Base-by-base conservation (phyloP, 305 asterid genomes). In the Fraxinus greggii region DNA sequence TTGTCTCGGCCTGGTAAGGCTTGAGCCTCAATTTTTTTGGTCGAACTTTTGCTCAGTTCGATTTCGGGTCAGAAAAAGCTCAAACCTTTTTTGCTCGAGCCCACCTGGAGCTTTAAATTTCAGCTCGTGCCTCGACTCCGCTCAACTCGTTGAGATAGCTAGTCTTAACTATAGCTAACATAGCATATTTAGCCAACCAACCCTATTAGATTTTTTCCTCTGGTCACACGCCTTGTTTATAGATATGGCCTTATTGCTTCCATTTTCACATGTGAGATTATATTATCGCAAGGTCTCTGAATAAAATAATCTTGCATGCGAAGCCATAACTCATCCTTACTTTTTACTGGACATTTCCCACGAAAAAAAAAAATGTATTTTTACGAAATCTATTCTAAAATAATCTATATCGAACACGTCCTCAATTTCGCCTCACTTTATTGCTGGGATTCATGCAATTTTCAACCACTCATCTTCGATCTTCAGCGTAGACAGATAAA, bases 101-200 rank as follows among this genome's bases (percentile, higher is more conserved):
- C n/a, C n/a, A n/a, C n/a, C n/a, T n/a, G n/a, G n/a, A n/a, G n/a
- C n/a, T n/a, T n/a, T n/a, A n/a, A n/a, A n/a, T n/a, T n/a, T n/a
- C n/a, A n/a, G n/a, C n/a, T n/a, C n/a, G n/a, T n/a, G n/a, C n/a
- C n/a, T n/a, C n/a, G n/a, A n/a, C n/a, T n/a, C n/a, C n/a, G n/a
- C n/a, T n/a, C n/a, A n/a, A n/a, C n/a, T n/a, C n/a, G n/a, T n/a
- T n/a, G n/a, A n/a, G n/a, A n/a, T n/a, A n/a, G n/a, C n/a, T n/a
- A n/a, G 36, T 33, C 95, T 94, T 21, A 3, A 7, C 85, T 0
- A 75, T 86, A 92, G 88, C 81, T 82, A 87, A 86, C 85, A 90
- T 81, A 95, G 95, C 96, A 93, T 86, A 92, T 84, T 92, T 90
- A 93, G 93, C 96, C 94, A 91, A 84, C 97, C 90, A 90, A 90